Evolutionary conservation across 2,329 filamentous ascomycete genomes (phyloP), one percentile per base, ranked within the genome.

Genomic region (Aureobasidium musti): DNA sequence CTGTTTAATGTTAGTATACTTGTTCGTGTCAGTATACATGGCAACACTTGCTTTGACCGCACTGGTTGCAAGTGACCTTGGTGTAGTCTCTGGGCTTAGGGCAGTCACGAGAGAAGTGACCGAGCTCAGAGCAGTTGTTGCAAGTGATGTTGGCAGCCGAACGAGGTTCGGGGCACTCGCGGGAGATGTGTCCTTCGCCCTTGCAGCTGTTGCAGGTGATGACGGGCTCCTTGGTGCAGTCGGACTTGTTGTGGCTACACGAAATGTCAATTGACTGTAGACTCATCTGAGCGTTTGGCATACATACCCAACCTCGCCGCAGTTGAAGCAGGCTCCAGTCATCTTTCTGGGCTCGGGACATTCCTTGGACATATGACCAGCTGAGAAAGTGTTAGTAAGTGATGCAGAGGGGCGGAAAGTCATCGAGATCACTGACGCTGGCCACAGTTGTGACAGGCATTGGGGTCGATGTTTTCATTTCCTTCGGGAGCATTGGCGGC

Each of bases 21-120:
- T 23, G 59, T 33, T 30, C 21, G 1, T 21, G 33, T 14, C 17
- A 23, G 21, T 13, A 37, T 4, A 17, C 19, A 17, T 14, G 23
- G 19, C 7, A 17, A 10, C 2, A 65, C 61, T 47, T 26, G 59
- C 56, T 26, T 65, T 77, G 72, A 8, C 73, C 73, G 67, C 80
- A 81, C 72, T 79, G 80, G 65, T 71, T 74, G 69, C 80, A 78
- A 79, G 70, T 81, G 75, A 75, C 77, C 72, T 77, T 78, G 49
- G 71, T 69, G 79, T 78, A 71, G 56, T 83, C 84, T 67, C 82
- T 82, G 19, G 82, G 86, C 73, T 86, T 78, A 43, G 88, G 86
- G 72, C 87, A 89, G 72, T 89, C 86, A 39, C 80, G 81, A 43
- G 83, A 82, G 72, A 87, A 87, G 71, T 89, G 87, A 3, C 87